A percentile compares a stretch with the other conserved stretches of the same genome.
Conservation (phyloP, 176 grass and related monocot genomes). For the Aegilops speltoides region DNA sequence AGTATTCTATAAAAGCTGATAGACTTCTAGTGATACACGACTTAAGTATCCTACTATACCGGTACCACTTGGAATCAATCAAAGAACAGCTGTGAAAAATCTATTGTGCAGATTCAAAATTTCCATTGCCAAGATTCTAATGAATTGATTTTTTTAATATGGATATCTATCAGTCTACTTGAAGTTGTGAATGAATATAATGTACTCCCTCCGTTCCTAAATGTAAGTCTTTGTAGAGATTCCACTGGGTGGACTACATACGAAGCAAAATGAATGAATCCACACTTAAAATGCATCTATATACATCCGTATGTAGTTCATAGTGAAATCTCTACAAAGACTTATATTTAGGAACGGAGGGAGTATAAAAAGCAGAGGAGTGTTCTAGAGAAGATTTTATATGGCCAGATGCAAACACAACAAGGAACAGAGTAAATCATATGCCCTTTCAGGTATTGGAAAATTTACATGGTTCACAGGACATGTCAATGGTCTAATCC, state of each 20-base stretch:
- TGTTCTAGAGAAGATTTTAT: neutral
- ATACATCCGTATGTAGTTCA: too few species aligned
- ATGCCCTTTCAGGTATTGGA: neutral
- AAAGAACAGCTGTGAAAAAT: neutral
- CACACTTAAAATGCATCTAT: too few species aligned
- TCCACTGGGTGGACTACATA: too few species aligned
- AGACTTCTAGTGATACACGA: neutral
- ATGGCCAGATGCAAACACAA: neutral
- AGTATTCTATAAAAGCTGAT: conserved; percentile 5
- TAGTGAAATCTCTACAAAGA: too few species aligned
- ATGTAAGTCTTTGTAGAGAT: too few species aligned
- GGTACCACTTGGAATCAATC: neutral
- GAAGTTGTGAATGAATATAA: conserved; percentile 3
- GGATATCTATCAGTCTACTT: neutral
- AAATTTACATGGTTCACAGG: neutral
- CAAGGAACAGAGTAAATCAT: conserved; percentile 8
- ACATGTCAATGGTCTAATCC: neutral
- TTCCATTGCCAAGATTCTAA: neutral
- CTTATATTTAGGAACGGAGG: too few species aligned
- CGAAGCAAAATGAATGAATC: too few species aligned
- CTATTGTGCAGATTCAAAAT: neutral
- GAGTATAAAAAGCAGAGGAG: neutral
- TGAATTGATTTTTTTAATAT: conserved; percentile 18
- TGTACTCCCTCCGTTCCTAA: too few species aligned
- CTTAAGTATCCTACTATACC: neutral